phyloP scores from a whole-genome alignment of 306 rosid genomes.

The Cicer yamashitae region DNA sequence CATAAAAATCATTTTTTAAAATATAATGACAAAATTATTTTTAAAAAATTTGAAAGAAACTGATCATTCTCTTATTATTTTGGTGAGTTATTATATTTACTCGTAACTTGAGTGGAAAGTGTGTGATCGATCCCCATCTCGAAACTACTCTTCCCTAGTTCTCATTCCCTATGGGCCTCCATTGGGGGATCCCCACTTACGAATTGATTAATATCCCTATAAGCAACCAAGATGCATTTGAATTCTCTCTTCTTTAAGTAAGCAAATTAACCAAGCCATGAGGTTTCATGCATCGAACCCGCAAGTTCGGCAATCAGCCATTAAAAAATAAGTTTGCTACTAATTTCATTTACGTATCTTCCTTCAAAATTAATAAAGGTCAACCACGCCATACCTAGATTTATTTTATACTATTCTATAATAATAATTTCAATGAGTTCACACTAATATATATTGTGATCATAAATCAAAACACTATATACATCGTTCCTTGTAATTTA shows the following conservation, averaged over 20 bases:
- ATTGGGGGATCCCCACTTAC: too few species aligned
- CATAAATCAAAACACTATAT: not conserved
- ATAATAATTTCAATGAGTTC: not conserved
- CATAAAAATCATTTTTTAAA: too few species aligned
- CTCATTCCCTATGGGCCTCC: too few species aligned
- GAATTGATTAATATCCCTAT: too few species aligned
- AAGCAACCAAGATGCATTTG: slow-evolving; percentile 47
- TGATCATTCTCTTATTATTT: too few species aligned
- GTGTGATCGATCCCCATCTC: too few species aligned
- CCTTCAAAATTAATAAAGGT: slow-evolving; percentile 51
- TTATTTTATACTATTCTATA: not conserved
- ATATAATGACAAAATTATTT: too few species aligned
- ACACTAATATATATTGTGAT: not conserved
- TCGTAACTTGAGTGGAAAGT: too few species aligned
- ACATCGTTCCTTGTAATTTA: slow-evolving; percentile 10
- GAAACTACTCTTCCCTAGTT: too few species aligned
- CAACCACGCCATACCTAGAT: slow-evolving; percentile 16
- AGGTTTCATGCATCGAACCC: slow-evolving; percentile 52
- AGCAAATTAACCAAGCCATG: slow-evolving; percentile 46
- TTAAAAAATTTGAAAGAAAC: too few species aligned
- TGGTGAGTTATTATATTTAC: too few species aligned
- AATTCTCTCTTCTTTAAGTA: slow-evolving; percentile 39
- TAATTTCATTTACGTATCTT: slow-evolving; percentile 58
- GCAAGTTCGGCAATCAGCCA: slow-evolving; percentile 69
- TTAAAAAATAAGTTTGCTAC: slow-evolving; percentile 45